These are phyloP conservation scores for Marasmius oreades DNA, from an alignment of 1,284 basidiomycete species.

Conservation along the genomic window DNA sequence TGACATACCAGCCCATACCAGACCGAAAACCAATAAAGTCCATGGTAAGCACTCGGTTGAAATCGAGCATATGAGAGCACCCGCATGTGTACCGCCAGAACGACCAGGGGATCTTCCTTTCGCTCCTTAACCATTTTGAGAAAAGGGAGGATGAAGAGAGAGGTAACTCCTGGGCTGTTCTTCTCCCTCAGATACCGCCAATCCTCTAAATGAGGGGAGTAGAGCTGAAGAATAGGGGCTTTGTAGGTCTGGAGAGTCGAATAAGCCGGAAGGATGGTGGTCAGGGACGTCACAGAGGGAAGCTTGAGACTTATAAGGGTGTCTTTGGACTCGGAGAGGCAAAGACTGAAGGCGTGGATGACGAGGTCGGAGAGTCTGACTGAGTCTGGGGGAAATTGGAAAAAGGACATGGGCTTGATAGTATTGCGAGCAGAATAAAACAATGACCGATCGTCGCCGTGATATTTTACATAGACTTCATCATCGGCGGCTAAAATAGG, in stretches of 20 bases:
- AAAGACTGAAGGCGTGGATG: neutral
- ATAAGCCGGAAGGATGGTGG: neutral
- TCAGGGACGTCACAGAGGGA: neutral
- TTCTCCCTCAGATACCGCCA: neutral
- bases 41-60: neutral
- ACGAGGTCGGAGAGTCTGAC: neutral
- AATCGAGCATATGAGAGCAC: neutral
- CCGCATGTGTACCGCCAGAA: neutral
- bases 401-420: neutral
- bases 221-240: neutral
- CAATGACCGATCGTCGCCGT: neutral
- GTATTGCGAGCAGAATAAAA: neutral
- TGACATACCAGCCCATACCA: neutral
- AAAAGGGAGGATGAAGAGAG: neutral
- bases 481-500: neutral
- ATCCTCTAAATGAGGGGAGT: neutral
- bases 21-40: neutral
- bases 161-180: neutral
- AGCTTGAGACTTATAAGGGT: no score
- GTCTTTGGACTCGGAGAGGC: neutral
- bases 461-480: neutral
- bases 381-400: neutral
- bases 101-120: neutral
- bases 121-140: neutral
- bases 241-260: neutral